Evolutionary conservation across 148 eudicot species (phyloP), one percentile per base, ranked within the genome.

Genomic region (Rhododendron vialii): DNA sequence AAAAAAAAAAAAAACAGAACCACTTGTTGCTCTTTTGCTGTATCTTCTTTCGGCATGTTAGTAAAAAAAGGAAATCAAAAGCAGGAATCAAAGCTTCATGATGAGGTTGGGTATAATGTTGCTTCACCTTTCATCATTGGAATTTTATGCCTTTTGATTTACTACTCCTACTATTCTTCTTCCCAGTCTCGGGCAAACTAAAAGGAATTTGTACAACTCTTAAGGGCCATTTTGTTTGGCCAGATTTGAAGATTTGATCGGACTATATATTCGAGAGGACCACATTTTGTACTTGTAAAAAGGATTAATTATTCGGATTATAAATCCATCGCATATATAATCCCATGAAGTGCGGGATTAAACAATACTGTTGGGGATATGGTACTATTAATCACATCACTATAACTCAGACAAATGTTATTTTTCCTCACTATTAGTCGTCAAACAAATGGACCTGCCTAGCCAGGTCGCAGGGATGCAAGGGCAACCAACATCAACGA

Each of bases 111-210:
- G 65, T 51, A 89, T 89, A 87, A 91, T 91, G 89, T 87, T 92
- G 94, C 91, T 83, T 86, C 88, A 84, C 74, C 89, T 83, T 83
- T 91, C 87, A 87, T 90, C 85, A 92, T 92, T 85, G 36, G 51
- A 82, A 35, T 79, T 84, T 7, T 24, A 30, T 81, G 77, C 83
- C 51, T 83, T 85, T 78, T 43, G 76, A 48, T 78, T 43, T 77
- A 76, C 88, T 63, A 9, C 28, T 22, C 10, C 28, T 24, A 17
- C 61, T 67, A 26, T 67, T 86, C 84, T 86, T 83, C 85, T 86
- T 85, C 47, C 83, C 87, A 88, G 87, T 41, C 88, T 50, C 79
- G 43, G 79, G 28, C 84, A 82, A 84, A 82, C 33, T 81, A 14
- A 30, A 71, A 30, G 38, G 15, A 71, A 71, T 30, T 67, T 9